Evolutionary conservation across 495 filamentous ascomycete species (phyloP), one percentile per base, ranked within the genome.

Genomic region (Hyaloscypha variabilis): DNA sequence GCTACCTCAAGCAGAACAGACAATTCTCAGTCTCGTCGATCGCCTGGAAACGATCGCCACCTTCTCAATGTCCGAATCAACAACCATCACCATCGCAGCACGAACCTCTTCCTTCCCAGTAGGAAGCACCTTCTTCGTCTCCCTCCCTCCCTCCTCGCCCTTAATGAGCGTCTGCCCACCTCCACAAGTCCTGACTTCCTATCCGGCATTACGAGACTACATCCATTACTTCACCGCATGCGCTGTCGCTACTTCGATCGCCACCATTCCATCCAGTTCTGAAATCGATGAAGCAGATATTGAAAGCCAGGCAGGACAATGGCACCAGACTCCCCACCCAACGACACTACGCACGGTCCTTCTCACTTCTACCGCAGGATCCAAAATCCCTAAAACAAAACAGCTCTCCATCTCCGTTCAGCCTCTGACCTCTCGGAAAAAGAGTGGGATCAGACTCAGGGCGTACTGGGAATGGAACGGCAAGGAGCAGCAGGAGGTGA

Each of bases 41-140:
- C 78, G 77, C 28, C 74, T 83, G 8, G 76, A 83, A 60, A 78
- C 80, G 0, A 75, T 75, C 0, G 76, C 79, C 36, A 77, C 72
- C 1, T 77, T 81, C 13, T 65, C 63, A 13, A 67, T 87, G 19
- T 68, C 74, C 49, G 72, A 75, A 1, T 62, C 72, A 8, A 64
- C 77, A 49, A 76, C 76, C 2, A 76, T 88, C 63, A 76, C 62
- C 4, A 75, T 88, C 23, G 60, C 46, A 14, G 21, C 34, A 42
- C 25, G 49, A 36, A 69, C 69, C 17, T 6, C 30, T 2, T 17
- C 26, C n/a, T 54, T 52, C 55, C 75, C 69, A 10, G 75, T 82
- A 31, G 73, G 75, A 8, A 79, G 72, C 46, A 67, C 83, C 29
- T 74, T 73, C 21, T 55, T 69, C 1, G 79, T 82, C 1, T 75